Base-by-base conservation (phyloP, 2,329 filamentous ascomycete species). In the Lasiodiplodia sp. region DNA sequence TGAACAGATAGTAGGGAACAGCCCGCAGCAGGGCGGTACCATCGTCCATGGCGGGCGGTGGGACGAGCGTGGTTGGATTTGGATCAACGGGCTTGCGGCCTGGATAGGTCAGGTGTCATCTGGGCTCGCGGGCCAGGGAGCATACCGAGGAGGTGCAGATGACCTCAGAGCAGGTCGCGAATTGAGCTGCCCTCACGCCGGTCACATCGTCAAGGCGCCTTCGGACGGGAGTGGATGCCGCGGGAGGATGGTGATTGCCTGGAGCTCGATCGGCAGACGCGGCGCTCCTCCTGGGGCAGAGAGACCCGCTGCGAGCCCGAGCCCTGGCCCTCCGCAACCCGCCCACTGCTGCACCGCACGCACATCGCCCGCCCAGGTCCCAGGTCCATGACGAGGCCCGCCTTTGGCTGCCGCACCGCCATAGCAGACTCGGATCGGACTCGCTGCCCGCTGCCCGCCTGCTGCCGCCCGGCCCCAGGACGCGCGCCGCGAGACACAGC, bases 1-100 rank as follows among this genome's bases (percentile, higher is more conserved):
- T 71, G 53, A 85, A 31, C 72, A 78, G 73, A 72, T 80, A 79
- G 72, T 77, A 80, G 56, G 81, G 73, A 58, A 75, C 69, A 31
- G 74, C 72, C 51, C 74, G 69, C 58, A 77, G 70, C 70, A 76
- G 73, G 53, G 75, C 68, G 68, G 76, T 69, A 28, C 74, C 73
- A 58, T 74, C 72, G 67, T 73, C 75, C 78, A 81, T 80, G 68
- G 58, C 68, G 67, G 44, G 28, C 66, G 37, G 63, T 3, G 65
- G 37, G 38, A n/a, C 14, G 40, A 64, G 55, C 67, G 52, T 51
- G 34, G 10, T 44, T 10, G 53, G 25, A 56, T 23, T 31, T 47
- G 64, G 40, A 31, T 64, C 64, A 56, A 57, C 21, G 49, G 31
- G 63, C 49, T 37, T 37, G 44, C 21, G 18, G n/a, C 49, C 51